Evolutionary conservation across 805 yeast species (phyloP).

Genomic region (Helenozyma rhizophorensis): DNA sequence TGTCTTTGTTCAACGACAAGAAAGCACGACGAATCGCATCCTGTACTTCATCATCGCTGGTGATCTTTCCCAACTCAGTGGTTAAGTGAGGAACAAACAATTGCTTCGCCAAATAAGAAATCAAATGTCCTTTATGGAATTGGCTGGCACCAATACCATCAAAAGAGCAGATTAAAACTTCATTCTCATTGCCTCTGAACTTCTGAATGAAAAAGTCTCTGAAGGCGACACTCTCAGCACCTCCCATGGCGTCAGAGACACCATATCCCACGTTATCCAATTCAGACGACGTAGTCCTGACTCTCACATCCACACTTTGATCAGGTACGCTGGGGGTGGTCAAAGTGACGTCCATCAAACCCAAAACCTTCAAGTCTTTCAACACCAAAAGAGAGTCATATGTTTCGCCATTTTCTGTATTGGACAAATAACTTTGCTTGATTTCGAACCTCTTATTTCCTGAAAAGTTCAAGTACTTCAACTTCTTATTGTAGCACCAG

Average conservation of each 20-base stretch:
- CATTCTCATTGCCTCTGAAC: constrained; percentile 81
- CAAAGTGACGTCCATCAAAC: constrained; percentile 92
- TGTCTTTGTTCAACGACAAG: constrained; percentile 72
- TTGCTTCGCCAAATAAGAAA: constrained; percentile 71
- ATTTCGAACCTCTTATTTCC: constrained; percentile 92
- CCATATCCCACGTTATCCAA: constrained; percentile 79
- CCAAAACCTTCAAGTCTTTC: constrained; percentile 66
- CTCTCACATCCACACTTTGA: constrained; percentile 74
- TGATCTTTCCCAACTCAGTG: constrained; percentile 53
- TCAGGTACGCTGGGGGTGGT: constrained; percentile 89
- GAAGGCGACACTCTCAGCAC: constrained; percentile 56
- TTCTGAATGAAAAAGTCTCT: constrained; percentile 85
- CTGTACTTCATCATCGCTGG: constrained; percentile 45
- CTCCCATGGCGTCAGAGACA: constrained; percentile 83
- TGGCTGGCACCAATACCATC: constrained; percentile 7
- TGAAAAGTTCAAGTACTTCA: constrained; percentile 81
- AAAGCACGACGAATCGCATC: constrained; percentile 84
- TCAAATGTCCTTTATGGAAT: constrained; percentile 50
- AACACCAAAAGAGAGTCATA: constrained; percentile 63
- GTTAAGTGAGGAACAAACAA: constrained; percentile 64
- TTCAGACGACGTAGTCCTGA: constrained; percentile 84
- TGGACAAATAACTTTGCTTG: constrained; percentile 53
- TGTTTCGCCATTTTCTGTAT: constrained; percentile 56
- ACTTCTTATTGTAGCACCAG: constrained; percentile 79
- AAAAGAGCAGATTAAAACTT: constrained; percentile 57